Base-by-base conservation (phyloP, 2,329 filamentous ascomycete genomes). In the Alternaria gansuensis region DNA sequence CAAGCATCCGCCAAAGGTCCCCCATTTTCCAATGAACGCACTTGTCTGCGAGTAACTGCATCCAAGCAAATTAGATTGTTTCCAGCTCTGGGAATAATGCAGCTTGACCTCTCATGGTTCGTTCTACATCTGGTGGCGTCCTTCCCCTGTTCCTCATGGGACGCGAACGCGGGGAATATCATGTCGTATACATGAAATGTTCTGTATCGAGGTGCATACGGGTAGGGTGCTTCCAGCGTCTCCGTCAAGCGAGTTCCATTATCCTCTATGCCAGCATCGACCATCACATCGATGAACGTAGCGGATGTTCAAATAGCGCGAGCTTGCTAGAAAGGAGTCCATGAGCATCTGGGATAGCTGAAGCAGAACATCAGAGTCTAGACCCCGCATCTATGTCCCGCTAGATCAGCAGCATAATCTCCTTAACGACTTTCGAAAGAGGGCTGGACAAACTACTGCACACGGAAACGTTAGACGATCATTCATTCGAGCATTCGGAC, bases 391-490 rank as follows among this genome's bases (percentile, higher is more conserved):
- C 24, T 28, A 7, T 36, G 26, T 26, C 5, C 51, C 28, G 33
- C 28, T 21, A 37, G 33, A 34, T 24, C 21, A 39, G 33, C 39
- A 51, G 34, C 31, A 36, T 50, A 28, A 34, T 43, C 51, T 54
- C 54, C 54, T 39, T 61, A 63, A 55, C 45, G 46, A 57, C 50
- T 59, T 23, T 59, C 59, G 55, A 62, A 36, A 14, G 13, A 10
- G 26, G 3, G 1, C 43, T 29, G n/a, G n/a, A 13, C 11, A 44
- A 40, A 37, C 36, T 52, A 48, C 26, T 29, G 24, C 46, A 29
- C n/a, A 5, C 57, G 56, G 43, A 64, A 58, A 62, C 53, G 56
- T 60, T 65, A 63, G 57, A 65, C 54, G 59, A 60, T 60, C 33
- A 17, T 34, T 10, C 17, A 14, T 34, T 10, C 17, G 21, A 43